Evolutionary conservation across 208 protist species (phyloP).

Genomic region (Vickermania ingenoplastis): DNA sequence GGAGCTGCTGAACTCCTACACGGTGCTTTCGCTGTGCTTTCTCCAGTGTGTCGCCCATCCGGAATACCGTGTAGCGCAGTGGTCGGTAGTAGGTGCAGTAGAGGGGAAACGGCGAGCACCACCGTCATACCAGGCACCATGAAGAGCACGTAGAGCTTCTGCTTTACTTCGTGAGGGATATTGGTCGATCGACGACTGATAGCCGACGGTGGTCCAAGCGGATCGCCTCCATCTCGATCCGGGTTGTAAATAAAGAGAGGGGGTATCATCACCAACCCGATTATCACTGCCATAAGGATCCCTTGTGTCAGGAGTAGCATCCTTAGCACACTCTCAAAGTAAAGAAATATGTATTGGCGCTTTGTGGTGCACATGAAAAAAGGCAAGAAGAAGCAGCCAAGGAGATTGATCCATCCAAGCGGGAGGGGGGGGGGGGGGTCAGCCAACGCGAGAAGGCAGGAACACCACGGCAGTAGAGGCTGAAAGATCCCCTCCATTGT

Average conservation of each 20-base stretch:
- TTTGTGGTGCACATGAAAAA: too few relatives aligned
- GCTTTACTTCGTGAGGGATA: constrained; percentile 36
- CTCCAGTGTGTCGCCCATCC: constrained; percentile 49
- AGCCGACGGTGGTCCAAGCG: constrained; percentile 22
- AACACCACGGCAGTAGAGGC: too few relatives aligned
- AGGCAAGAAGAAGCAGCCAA: too few relatives aligned
- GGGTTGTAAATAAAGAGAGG: constrained; percentile 59
- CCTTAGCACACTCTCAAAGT: too few relatives aligned
- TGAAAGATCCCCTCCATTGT: too few relatives aligned
- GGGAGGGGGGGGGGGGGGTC: too few relatives aligned
- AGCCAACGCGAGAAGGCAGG: too few relatives aligned
- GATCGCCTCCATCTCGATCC: constrained; percentile 14
- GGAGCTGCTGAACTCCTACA: constrained; percentile 19
- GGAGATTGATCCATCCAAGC: too few relatives aligned
- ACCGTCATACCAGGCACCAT: constrained; percentile 35
- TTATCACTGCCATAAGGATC: constrained; percentile 36
- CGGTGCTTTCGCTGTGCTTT: constrained; percentile 19
- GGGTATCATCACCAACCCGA: constrained; percentile 42
- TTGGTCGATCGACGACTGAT: background rate
- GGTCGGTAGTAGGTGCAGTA: constrained; percentile 77
- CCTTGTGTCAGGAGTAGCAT: constrained; percentile 37
- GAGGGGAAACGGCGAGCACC: constrained; percentile 34
- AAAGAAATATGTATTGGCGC: too few relatives aligned
- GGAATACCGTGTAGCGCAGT: constrained; percentile 51
- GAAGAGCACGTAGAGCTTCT: constrained; percentile 73